Evolutionary conservation across 2,329 filamentous ascomycete species (phyloP).

Genomic region (Fusarium brachygibbosum): DNA sequence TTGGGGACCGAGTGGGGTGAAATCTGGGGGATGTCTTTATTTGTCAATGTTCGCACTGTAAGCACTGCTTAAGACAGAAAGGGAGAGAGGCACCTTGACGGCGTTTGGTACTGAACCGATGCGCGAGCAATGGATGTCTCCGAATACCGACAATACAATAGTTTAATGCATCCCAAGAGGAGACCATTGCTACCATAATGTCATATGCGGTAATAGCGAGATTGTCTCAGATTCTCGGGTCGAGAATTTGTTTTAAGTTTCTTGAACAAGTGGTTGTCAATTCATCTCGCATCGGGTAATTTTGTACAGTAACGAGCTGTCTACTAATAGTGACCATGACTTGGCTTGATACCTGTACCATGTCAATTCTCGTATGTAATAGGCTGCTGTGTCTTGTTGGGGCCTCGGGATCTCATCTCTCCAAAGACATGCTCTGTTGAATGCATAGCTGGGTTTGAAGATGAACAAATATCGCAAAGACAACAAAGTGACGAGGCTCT

Average conservation of each 20-base stretch:
- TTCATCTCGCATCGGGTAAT: conserved; percentile 38
- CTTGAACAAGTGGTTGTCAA: conserved; percentile 5
- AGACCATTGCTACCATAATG: conserved; percentile 10
- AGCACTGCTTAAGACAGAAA: background rate
- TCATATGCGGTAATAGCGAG: conserved; percentile 14
- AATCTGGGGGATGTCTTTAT: conserved; percentile 21
- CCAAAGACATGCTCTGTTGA: background rate
- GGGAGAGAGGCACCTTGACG: conserved; percentile 9
- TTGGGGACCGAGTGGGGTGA: conserved; percentile 34
- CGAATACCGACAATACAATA: conserved; percentile 20
- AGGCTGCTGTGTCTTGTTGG: conserved; percentile 7
- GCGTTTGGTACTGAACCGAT: conserved; percentile 19
- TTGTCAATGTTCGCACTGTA: background rate
- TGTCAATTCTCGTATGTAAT: background rate
- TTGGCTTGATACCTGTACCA: background rate
- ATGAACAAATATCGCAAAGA: conserved; percentile 11
- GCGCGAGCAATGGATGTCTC: background rate
- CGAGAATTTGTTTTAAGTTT: conserved; percentile 20
- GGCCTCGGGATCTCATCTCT: conserved; percentile 5
- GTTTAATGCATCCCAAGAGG: conserved; percentile 27
- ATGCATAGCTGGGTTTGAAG: conserved; percentile 1
- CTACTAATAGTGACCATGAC: background rate
- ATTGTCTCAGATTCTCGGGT: conserved; percentile 33
- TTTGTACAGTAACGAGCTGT: conserved; percentile 33
- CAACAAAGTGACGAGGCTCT: conserved; percentile 22